A percentile compares a stretch with the other conserved stretches of the same genome.
Evolutionary conservation across 805 yeast species (phyloP).

Genomic region (Pichia scutulata): DNA sequence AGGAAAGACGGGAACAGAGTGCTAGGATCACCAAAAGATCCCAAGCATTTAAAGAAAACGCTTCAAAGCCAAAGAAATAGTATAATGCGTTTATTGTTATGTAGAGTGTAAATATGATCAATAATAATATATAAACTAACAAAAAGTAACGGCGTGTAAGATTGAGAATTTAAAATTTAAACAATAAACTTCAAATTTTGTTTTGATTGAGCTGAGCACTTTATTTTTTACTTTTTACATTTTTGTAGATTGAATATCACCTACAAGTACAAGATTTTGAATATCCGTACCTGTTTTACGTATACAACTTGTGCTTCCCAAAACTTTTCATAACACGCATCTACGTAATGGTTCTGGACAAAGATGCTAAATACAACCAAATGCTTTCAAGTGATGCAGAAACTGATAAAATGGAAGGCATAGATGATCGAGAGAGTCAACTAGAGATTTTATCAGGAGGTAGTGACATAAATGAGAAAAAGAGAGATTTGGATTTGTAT

Average conservation of each 20-base stretch:
- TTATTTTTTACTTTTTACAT: background rate
- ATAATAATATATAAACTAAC: background rate
- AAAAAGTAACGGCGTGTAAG: too few species aligned
- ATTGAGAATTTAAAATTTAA: background rate
- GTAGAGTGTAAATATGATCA: background rate
- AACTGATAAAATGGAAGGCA: constrained; percentile 71
- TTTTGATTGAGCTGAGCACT: background rate
- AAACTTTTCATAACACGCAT: background rate
- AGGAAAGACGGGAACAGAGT: constrained; percentile 52
- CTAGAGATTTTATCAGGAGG: constrained; percentile 32
- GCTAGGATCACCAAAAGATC: constrained; percentile 44
- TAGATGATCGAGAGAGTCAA: constrained; percentile 46
- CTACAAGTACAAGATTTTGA: too few species aligned
- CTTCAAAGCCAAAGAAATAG: background rate
- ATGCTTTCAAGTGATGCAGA: constrained; percentile 69
- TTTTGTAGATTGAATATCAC: background rate
- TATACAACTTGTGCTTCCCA: too few species aligned
- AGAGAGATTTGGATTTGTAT: background rate
- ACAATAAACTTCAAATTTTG: too few species aligned
- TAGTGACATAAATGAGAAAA: background rate
- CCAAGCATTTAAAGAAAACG: constrained; percentile 25
- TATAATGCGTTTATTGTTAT: background rate
- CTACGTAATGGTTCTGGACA: background rate
- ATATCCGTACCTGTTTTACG: too few species aligned
- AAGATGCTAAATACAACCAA: background rate